phyloP scores from a whole-genome alignment of 139 green algal genomes.

The Chlorella sp. region DNA sequence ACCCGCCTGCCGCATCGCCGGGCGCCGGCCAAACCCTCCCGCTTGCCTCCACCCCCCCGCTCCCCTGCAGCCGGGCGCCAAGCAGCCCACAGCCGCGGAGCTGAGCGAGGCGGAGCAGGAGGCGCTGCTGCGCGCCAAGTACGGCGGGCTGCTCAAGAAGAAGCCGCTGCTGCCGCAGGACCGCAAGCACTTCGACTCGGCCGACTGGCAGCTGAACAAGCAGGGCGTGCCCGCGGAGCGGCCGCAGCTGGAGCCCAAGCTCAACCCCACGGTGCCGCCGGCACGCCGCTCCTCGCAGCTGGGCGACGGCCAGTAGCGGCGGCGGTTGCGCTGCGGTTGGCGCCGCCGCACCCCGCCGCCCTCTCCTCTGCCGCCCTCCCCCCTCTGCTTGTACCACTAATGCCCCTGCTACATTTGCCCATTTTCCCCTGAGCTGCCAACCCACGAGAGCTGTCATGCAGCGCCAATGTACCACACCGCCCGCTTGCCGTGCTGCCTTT shows the following conservation, averaged over 20 bases:
- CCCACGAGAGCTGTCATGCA: no score
- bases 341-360: neutral
- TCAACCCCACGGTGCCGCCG: conserved; percentile 60
- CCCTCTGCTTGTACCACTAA: neutral
- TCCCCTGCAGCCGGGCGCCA: neutral
- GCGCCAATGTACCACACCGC: neutral
- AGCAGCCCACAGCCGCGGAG: neutral
- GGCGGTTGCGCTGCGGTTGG: neutral
- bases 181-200: conserved; percentile 79
- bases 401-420: neutral
- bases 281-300: conserved; percentile 64
- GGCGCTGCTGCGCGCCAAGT: conserved; percentile 67
- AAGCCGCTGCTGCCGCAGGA: conserved; percentile 74
- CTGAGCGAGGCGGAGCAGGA: conserved; percentile 69
- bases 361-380: neutral
- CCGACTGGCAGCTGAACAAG: conserved; percentile 81
- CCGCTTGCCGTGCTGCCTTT: neutral
- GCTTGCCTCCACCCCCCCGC: neutral
- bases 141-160: conserved; percentile 77
- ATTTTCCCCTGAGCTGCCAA: no score
- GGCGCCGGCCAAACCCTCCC: no score
- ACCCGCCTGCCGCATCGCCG: no score
- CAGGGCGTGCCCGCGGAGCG: conserved; percentile 53
- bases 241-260: conserved; percentile 62
- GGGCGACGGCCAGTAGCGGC: conserved; percentile 40